Evolutionary conservation across 2,329 filamentous ascomycete genomes (phyloP), one percentile per base, ranked within the genome.

Genomic region (Aspergillus sp.): DNA sequence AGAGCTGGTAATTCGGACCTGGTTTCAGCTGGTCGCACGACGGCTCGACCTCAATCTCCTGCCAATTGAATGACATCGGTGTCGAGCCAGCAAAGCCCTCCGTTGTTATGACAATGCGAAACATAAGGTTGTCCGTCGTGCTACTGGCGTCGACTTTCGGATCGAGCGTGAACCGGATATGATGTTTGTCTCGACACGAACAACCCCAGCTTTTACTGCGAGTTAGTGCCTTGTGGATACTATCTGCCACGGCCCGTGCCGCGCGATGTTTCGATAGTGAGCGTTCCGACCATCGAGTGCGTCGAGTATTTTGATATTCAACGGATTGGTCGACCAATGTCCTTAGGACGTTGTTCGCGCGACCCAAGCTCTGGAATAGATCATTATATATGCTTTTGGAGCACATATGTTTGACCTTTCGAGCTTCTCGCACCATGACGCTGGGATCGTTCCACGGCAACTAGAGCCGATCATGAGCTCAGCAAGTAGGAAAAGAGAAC

Each of bases 331-430:
- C 27, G 3, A n/a, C 27, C 12, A 29, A n/a, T 5, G 14, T 29
- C 11, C 19, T 29, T 2, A 29, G 15, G 19, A 29, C 19, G 7
- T 12, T 29, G 15, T 16, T 29, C 10, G 27, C 15, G 15, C 11
- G 15, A 11, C 19, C 17, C 27, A 29, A 8, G 5, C 12, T 29
- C 14, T 29, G 12, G 27, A 29, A 29, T 29, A 29, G 17, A 3
- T 29, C 15, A 12, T 20, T 29, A 11, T 29, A 29, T 15, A 29
- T 29, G 27, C 27, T 29, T 12, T 29, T 29, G 14, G 27, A 29
- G 11, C 15, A 16, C 19, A 20, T n/a, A 29, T 29, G 27, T 29
- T 20, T 29, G 2, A 29, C 4, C 12, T 17, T 29, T 12, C 27
- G 27, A 17, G 27, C 11, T 16, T 29, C 27, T n/a, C 27, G 27